Evolutionary conservation across 306 rosid species (phyloP), one percentile per base, ranked within the genome.

Genomic region (Quercus rubra): DNA sequence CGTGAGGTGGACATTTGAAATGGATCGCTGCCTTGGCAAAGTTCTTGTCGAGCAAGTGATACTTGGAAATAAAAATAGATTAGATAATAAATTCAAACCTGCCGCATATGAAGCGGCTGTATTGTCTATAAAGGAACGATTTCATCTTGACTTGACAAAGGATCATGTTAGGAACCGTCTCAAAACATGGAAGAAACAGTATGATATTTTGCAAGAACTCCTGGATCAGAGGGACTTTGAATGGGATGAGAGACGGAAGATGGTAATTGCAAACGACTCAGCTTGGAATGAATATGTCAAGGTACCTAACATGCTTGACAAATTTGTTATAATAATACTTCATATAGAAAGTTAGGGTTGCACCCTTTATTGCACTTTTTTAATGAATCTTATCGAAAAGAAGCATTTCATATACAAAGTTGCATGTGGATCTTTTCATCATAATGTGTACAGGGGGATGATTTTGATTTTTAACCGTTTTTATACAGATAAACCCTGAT

Each of bases 1-100:
- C 43, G 54, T 82, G 38, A 84, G 84, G 82, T 89, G 92, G 92
- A 84, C 88, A 73, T 80, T 79, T 78, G 92, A 84, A 79, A 89
- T 89, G 90, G 92, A 89, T 46, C 28, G 74, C 54, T 89, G 88
- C 61, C 74, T 86, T 10, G 80, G 81, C 78, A 84, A 74, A 77
- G 76, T 73, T 69, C 90, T 89, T 14, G 83, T 82, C 74, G 80
- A 89, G 77, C 92, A 84, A 73, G 81, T 86, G 73, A 84, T 68
- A 74, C 83, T 75, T 41, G 88, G 92, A 55, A 82, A 89, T 73
- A 81, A 83, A 82, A 80, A 83, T 74, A 69, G 52, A 69, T 71
- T 75, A 75, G 88, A 84, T 71, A 59, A 84, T 78, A 83, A 84
- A 82, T 67, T 86, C 70, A 86, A 74, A 74, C 79, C 83, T 67